Evolutionary conservation across 805 yeast genomes (phyloP).

Genomic region (Ogataea corticis): DNA sequence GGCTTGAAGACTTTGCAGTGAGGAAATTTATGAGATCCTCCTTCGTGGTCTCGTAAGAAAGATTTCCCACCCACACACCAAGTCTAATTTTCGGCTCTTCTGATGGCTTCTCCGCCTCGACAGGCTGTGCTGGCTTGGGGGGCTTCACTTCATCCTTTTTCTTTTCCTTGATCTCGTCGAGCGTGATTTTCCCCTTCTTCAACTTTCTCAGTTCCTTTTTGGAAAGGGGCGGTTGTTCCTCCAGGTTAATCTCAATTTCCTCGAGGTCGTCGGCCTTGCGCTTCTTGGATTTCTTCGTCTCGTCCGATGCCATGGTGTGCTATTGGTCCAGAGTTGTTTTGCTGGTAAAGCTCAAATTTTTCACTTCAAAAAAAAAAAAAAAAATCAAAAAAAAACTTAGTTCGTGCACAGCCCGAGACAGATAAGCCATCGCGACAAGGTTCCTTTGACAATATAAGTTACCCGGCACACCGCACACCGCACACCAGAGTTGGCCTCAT

Average conservation of each 20-base stretch:
- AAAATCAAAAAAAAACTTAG: neutral
- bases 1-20: slow-evolving; percentile 52
- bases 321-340: neutral
- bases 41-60: slow-evolving; percentile 78
- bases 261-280: slow-evolving; percentile 43
- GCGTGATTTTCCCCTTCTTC: slow-evolving; percentile 71
- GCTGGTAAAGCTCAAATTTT: neutral
- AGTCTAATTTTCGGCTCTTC: slow-evolving; percentile 38
- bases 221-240: slow-evolving; percentile 77
- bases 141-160: slow-evolving; percentile 19
- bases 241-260: slow-evolving; percentile 68
- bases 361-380: slow-evolving; percentile 5
- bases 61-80: slow-evolving; percentile 95
- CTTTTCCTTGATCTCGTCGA: slow-evolving; percentile 50
- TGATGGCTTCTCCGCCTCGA: neutral
- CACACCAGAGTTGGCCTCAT: too few species aligned
- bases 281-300: slow-evolving; percentile 14
- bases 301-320: slow-evolving; percentile 1
- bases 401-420: neutral
- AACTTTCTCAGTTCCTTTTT: slow-evolving; percentile 86
- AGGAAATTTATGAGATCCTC: slow-evolving; percentile 72
- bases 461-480: neutral
- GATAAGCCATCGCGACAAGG: slow-evolving; percentile 2
- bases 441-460: neutral
- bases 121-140: slow-evolving; percentile 8